Base-by-base conservation (phyloP, 441 rosid species). In the Syzygium malaccense region DNA sequence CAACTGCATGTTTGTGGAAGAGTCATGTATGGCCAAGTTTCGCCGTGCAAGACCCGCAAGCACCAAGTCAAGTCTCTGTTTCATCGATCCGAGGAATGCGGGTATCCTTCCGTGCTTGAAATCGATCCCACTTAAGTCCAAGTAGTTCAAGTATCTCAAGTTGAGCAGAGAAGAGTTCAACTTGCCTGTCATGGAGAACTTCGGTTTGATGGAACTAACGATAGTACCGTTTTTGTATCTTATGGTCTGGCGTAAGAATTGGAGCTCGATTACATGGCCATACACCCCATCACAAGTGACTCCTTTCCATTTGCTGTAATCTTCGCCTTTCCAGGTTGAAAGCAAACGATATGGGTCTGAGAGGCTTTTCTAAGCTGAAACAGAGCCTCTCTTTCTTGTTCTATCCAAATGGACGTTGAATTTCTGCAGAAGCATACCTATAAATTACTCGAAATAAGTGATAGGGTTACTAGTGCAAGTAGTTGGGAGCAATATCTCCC, bases 291-390 rank as follows among this genome's bases (percentile, higher is more conserved):
- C n/a, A 86, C 91, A 87, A 23, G 26, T 17, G 10, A 89, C 78
- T 18, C 91, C 89, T 25, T 54, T 32, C 91, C 89, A 87, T 71
- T 30, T 17, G 87, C 89, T 87, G 85, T 89, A 89, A 18, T 89
- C 90, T 23, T 26, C 37, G 7, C 55, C 84, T 10, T 26, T 75
- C 92, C 91, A 91, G 23, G 90, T 86, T 41, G 88, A 66, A 37
- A 91, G 91, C 57, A 49, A 49, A 11, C 51, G 51, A 49, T 49
- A 49, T 49, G 51, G 51, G 51, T 49, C 51, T 49, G 51, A 49
- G 51, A 49, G 51, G 51, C 51, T 49, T 49, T 49, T 49, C 10
- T 49, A 3, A 49, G 51, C 10, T 49, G 51, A 49, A 49, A 11
- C 51, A 49, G 51, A 49, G 51, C 51, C 51, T 49, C 51, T 49